Evolutionary conservation across 1,284 basidiomycete genomes (phyloP).

Genomic region (Veloboletus limbatus): DNA sequence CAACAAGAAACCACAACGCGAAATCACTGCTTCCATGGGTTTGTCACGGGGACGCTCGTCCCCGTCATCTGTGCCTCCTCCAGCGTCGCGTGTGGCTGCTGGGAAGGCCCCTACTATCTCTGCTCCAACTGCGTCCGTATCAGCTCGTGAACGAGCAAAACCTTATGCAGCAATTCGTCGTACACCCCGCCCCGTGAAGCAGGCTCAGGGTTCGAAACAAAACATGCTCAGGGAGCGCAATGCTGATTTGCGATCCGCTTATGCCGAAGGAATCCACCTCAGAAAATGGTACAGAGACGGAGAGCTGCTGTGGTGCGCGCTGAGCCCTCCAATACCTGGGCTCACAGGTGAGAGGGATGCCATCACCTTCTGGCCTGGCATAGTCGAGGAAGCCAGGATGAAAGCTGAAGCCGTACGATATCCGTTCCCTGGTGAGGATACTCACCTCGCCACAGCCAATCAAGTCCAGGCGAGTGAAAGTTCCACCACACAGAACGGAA

Average conservation of each 20-base stretch:
- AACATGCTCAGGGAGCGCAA: conserved; percentile 56
- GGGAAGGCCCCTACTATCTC: conserved; percentile 4
- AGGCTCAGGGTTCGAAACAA: conserved; percentile 43
- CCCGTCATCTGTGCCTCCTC: conserved; percentile 23
- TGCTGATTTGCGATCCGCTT: conserved; percentile 54
- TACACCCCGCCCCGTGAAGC: conserved; percentile 41
- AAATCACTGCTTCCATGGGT: conserved; percentile 61
- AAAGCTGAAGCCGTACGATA: conserved; percentile 35
- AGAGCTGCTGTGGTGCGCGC: conserved; percentile 72
- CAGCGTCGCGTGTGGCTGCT: conserved; percentile 10
- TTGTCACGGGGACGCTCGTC: conserved; percentile 38
- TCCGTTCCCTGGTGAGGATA: conserved; percentile 8
- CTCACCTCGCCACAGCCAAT: not conserved
- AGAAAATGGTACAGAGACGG: conserved; percentile 61
- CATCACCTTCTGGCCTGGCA: conserved; percentile 70
- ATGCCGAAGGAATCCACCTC: conserved; percentile 36
- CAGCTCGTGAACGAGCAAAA: conserved; percentile 31
- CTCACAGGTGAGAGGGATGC: conserved; percentile 37
- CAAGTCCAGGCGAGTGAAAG: conserved; percentile 1
- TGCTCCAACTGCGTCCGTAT: conserved; percentile 8
- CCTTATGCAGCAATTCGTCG: conserved; percentile 59
- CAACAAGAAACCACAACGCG: conserved; percentile 60
- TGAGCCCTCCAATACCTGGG: conserved; percentile 50
- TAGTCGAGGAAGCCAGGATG: conserved; percentile 58
- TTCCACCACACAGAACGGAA: conserved; percentile 9